phyloP scores from a whole-genome alignment of 768 basidiomycete species.

The Amanita phalloides region DNA sequence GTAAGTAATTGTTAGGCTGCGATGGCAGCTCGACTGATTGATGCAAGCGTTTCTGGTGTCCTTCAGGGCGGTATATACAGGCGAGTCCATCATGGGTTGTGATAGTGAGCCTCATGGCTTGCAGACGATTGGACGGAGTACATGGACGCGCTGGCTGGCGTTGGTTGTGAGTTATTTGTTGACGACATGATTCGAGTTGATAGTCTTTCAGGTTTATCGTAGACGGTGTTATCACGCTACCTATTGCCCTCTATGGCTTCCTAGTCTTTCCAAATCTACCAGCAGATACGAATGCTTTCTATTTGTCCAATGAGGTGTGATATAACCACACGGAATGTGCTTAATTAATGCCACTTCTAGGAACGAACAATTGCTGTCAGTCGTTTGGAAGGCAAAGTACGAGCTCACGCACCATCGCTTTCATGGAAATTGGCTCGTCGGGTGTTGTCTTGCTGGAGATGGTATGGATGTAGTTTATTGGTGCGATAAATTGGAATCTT shows the following conservation, averaged over 20 bases:
- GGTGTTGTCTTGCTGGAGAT: slow-evolving; percentile 50
- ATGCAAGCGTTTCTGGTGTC: slow-evolving; percentile 44
- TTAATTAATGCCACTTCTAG: slow-evolving; percentile 18
- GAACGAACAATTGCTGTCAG: slow-evolving; percentile 41
- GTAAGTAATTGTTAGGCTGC: slow-evolving; percentile 20
- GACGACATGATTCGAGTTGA: not conserved
- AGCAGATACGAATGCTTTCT: slow-evolving; percentile 50
- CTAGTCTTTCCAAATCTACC: slow-evolving; percentile 66
- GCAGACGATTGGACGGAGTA: slow-evolving; percentile 40
- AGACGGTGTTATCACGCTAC: slow-evolving; percentile 61
- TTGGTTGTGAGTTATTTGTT: slow-evolving; percentile 38
- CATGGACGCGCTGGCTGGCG: slow-evolving; percentile 55
- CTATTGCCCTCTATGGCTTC: slow-evolving; percentile 64
- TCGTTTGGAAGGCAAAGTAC: slow-evolving; percentile 33
- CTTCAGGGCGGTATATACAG: slow-evolving; percentile 55
- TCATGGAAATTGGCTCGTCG: slow-evolving; percentile 36
- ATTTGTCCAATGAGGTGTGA: slow-evolving; percentile 26
- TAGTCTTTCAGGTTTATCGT: slow-evolving; percentile 41
- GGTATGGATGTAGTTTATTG: slow-evolving; percentile 57
- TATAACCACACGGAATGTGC: no score
- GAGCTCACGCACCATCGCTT: slow-evolving; percentile 29
- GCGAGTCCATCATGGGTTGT: slow-evolving; percentile 17
- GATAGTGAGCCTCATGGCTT: not conserved
- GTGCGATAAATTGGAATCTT: slow-evolving; percentile 17
- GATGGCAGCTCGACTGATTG: not conserved